These are phyloP conservation scores for Colletotrichum euphorbiae DNA, from an alignment of 2,329 filamentous ascomycete genomes.

Conservation along the genomic window DNA sequence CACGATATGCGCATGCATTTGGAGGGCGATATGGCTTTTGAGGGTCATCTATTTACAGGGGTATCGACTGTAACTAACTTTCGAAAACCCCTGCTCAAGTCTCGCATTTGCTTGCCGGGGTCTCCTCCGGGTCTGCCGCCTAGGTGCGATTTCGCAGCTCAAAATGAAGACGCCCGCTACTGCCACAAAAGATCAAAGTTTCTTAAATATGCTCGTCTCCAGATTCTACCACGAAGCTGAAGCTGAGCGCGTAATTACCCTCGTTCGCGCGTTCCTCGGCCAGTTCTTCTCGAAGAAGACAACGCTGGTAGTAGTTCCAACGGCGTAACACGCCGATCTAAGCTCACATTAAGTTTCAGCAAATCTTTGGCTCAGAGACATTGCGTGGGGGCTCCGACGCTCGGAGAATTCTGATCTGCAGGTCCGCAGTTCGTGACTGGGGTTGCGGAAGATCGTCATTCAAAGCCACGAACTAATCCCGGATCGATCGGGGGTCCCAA, in stretches of 20 bases:
- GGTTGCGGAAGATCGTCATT: conserved; percentile 25
- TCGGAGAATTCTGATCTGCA: conserved; percentile 24
- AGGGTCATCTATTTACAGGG: too few species aligned
- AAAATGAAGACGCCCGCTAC: not conserved
- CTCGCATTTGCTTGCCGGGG: not conserved
- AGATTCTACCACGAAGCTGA: too few species aligned
- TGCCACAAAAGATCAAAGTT: too few species aligned
- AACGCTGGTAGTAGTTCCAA: not conserved
- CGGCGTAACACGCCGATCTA: not conserved
- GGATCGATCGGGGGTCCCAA: not conserved
- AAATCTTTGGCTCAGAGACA: not conserved
- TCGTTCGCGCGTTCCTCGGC: too few species aligned
- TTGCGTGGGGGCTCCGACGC: not conserved
- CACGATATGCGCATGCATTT: too few species aligned
- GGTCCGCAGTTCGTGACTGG: not conserved
- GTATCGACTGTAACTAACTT: too few species aligned
- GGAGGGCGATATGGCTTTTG: too few species aligned
- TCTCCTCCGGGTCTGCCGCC: conserved; percentile 2
- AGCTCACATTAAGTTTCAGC: not conserved
- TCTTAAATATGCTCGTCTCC: too few species aligned
- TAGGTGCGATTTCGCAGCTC: not conserved
- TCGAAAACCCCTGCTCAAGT: not conserved
- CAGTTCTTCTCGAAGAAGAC: too few species aligned
- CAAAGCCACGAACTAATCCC: conserved; percentile 9
- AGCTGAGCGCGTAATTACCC: too few species aligned